Percentiles rank a stretch among this genome's conserved stretches.
Evolutionary conservation across 768 basidiomycete genomes (phyloP).

Genomic region (Mycena amicta): DNA sequence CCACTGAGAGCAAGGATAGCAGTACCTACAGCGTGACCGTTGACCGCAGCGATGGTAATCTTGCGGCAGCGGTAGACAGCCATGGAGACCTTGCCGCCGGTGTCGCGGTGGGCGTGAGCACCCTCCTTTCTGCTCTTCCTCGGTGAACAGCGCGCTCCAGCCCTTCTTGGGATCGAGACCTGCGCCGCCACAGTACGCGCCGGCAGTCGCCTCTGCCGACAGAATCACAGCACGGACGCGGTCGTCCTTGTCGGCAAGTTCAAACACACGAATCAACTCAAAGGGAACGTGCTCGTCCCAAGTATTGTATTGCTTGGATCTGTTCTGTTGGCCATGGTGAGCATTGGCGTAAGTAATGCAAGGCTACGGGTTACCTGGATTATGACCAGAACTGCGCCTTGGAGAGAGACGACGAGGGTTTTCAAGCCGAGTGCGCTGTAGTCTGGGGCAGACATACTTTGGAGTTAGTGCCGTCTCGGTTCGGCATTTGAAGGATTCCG

Average conservation of each 20-base stretch:
- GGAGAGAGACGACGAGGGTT: constrained; percentile 44
- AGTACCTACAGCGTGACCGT: constrained; percentile 47
- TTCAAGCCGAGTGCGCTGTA: constrained; percentile 42
- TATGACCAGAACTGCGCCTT: constrained; percentile 46
- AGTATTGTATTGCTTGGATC: constrained; percentile 54
- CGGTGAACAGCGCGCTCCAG: constrained; percentile 44
- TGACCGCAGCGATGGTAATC: constrained; percentile 53
- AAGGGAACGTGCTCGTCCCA: constrained; percentile 35
- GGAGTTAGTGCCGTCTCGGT: not conserved
- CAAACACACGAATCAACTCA: constrained; percentile 48
- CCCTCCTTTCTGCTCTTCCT: constrained; percentile 49
- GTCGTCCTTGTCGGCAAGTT: constrained; percentile 53
- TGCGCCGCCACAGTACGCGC: constrained; percentile 60
- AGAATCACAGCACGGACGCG: constrained; percentile 53
- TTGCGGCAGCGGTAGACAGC: constrained; percentile 57
- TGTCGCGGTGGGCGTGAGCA: constrained; percentile 52
- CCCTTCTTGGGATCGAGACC: constrained; percentile 46
- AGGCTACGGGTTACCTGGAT: constrained; percentile 21
- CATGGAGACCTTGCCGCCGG: constrained; percentile 49
- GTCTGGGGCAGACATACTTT: constrained; percentile 35
- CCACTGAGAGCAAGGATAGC: not conserved
- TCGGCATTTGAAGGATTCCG: not conserved
- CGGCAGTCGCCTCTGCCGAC: constrained; percentile 52
- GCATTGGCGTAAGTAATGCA: too few relatives aligned
- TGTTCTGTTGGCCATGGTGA: constrained; percentile 33